phyloP scores from a whole-genome alignment of 2,329 filamentous ascomycete species.

The Penicillium sp. region DNA sequence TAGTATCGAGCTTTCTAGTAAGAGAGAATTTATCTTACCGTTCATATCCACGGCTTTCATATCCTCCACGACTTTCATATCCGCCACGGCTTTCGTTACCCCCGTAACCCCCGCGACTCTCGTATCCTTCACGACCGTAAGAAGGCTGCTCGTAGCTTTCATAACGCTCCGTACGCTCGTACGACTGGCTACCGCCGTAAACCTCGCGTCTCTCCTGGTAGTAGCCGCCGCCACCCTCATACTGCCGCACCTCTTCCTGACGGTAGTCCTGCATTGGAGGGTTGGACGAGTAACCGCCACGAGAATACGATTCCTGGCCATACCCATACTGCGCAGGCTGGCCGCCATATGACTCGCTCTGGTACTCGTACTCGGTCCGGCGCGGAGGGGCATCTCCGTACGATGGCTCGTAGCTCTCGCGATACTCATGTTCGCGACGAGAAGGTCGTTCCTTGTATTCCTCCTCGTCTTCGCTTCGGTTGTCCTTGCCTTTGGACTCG shows the following conservation, averaged over 20 bases:
- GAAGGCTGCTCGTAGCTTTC: no score
- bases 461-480: conserved; percentile 2
- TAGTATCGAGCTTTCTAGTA: conserved; percentile 3
- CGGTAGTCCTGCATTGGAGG: conserved; percentile 10
- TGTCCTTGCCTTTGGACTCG: conserved; percentile 8
- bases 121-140: neutral
- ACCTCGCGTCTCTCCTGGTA: conserved; percentile 17
- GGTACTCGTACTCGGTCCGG: conserved; percentile 14
- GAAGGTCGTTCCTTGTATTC: conserved; percentile 6
- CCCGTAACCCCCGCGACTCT: neutral
- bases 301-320: conserved; percentile 3
- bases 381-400: conserved; percentile 6
- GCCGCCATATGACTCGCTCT: conserved; percentile 14
- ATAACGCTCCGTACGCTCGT: no score
- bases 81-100: neutral
- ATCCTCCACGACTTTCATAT: conserved; percentile 1
- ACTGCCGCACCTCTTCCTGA: conserved; percentile 16
- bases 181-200: no score
- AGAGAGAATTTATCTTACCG: conserved; percentile 21
- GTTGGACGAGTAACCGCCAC: conserved; percentile 7
- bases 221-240: conserved; percentile 10
- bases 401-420: conserved; percentile 13
- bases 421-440: conserved; percentile 6
- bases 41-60: conserved; percentile 13
- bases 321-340: conserved; percentile 9